A percentile compares a stretch with the other conserved stretches of the same genome.
Conservation (phyloP, 495 filamentous ascomycete species). For the Gamarada debralockiae region DNA sequence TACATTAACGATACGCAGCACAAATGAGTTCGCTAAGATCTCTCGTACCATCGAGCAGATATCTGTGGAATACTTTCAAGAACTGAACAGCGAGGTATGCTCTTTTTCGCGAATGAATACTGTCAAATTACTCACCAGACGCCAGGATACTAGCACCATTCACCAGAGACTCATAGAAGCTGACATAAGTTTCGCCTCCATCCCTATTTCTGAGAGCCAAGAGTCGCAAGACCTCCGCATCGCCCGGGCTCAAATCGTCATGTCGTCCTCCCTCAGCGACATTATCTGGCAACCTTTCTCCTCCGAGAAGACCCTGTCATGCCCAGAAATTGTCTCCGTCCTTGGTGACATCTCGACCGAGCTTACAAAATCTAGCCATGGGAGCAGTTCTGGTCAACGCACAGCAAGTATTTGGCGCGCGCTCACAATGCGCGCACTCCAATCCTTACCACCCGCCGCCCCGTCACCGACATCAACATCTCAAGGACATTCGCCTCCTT, state of each 20-base stretch:
- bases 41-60: conserved; percentile 7
- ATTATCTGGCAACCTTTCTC: conserved; percentile 21
- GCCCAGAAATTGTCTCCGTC: not conserved
- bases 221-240: conserved; percentile 15
- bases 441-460: conserved; percentile 2
- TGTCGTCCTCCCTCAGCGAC: conserved; percentile 7
- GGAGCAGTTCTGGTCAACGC: conserved; percentile 1
- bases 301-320: conserved; percentile 7
- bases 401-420: conserved; percentile 10
- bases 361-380: conserved; percentile 7
- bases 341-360: conserved; percentile 7
- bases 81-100: conserved; percentile 11
- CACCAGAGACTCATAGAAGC: conserved; percentile 11
- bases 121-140: conserved; percentile 1
- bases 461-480: not conserved
- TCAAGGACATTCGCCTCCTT: not conserved
- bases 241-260: conserved; percentile 13
- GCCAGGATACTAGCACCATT: conserved; percentile 6
- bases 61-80: conserved; percentile 12
- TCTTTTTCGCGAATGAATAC: not conserved
- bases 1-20: conserved; percentile 6
- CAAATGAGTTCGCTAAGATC: conserved; percentile 13
- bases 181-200: conserved; percentile 8
- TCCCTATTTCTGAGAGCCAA: conserved; percentile 14
- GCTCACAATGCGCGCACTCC: conserved; percentile 14